Conservation (phyloP, 305 asterid genomes). For the Fraxinus ornus region DNA sequence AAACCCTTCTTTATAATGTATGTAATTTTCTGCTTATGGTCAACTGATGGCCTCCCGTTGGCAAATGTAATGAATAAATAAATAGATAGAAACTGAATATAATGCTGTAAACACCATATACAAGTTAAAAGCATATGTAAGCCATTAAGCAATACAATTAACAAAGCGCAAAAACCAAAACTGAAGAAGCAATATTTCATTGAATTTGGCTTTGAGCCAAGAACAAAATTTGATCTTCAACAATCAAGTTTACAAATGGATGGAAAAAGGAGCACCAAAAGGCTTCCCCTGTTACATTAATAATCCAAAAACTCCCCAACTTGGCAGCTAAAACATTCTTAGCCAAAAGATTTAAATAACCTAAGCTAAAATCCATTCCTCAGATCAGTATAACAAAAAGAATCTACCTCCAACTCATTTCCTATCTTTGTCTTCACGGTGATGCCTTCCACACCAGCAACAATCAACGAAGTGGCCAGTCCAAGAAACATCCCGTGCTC, state of each 20-base stretch:
- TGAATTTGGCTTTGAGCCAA: constrained; percentile 17
- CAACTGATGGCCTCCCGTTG: background rate
- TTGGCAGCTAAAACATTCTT: constrained; percentile 17
- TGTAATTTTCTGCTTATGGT: background rate
- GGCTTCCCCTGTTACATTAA: constrained; percentile 21
- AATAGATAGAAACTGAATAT: background rate
- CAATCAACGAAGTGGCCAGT: constrained; percentile 75
- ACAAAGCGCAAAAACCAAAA: background rate
- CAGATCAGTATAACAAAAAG: constrained; percentile 39
- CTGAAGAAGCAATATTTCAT: background rate
- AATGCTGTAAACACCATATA: background rate
- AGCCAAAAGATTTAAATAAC: background rate
- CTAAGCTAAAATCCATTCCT: constrained; percentile 39
- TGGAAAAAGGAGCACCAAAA: constrained; percentile 23
- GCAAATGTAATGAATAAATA: background rate
- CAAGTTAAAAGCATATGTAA: background rate
- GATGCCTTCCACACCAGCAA: constrained; percentile 74
- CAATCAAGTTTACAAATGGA: constrained; percentile 22
- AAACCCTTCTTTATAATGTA: background rate
- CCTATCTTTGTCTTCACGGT: constrained; percentile 57
- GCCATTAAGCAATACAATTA: background rate
- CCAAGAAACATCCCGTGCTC: constrained; percentile 93
- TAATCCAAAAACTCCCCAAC: constrained; percentile 16
- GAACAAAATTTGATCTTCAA: constrained; percentile 14
- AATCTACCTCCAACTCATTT: constrained; percentile 32